These are phyloP conservation scores for Micractinium sp. DNA, from an alignment of 139 green algal species.

Conservation along the genomic window DNA sequence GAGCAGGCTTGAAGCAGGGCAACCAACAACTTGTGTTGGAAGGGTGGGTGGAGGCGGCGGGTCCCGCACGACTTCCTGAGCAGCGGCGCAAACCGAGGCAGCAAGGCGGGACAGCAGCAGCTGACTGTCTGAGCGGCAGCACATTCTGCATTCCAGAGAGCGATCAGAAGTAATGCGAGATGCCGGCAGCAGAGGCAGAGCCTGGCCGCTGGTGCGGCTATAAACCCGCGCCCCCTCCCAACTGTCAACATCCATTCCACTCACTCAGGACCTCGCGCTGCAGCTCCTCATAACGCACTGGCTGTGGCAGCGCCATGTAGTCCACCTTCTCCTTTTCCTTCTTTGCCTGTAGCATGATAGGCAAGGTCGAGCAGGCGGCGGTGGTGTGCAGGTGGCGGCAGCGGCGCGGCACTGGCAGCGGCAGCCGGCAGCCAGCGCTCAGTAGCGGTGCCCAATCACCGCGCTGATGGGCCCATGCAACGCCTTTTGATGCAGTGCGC, in stretches of 20 bases:
- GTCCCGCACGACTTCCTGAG: too few relatives aligned
- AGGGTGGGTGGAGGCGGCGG: too few relatives aligned
- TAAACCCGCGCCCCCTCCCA: not conserved
- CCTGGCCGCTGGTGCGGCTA: not conserved
- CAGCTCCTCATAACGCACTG: slow-evolving; percentile 95
- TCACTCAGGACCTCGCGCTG: slow-evolving; percentile 89
- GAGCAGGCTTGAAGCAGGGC: not conserved
- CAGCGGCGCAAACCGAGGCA: too few relatives aligned
- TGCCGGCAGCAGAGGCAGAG: too few relatives aligned
- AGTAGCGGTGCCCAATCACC: too few relatives aligned
- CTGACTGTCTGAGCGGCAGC: not conserved
- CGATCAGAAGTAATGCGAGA: not conserved
- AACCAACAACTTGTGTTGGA: too few relatives aligned
- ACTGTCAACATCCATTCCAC: not conserved
- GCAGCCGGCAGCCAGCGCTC: not conserved
- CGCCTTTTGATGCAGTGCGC: too few relatives aligned
- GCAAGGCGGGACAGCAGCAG: too few relatives aligned
- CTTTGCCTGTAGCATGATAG: not conserved
- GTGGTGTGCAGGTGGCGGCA: not conserved
- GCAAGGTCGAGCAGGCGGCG: not conserved
- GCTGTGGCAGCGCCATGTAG: slow-evolving; percentile 71
- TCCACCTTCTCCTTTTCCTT: slow-evolving; percentile 19
- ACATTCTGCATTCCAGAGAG: not conserved
- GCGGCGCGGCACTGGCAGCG: too few relatives aligned
- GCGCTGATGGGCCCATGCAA: not conserved